phyloP scores from a whole-genome alignment of 495 filamentous ascomycete genomes.

The Hypoxylon cercidicola region DNA sequence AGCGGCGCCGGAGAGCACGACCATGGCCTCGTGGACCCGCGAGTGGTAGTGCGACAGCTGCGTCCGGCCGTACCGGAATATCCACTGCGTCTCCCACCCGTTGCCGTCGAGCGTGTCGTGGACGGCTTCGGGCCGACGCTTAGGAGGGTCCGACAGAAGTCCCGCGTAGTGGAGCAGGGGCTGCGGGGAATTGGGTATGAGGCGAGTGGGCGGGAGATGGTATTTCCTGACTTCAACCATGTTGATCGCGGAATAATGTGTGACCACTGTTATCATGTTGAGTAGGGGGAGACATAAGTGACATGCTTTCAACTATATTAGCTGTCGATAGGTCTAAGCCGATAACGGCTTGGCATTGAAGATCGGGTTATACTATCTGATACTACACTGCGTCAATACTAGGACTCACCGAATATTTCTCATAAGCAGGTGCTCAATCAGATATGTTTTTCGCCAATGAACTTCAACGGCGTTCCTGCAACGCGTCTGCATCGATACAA shows the following conservation, averaged over 20 bases:
- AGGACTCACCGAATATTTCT: too few species aligned
- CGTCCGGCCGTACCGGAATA: slow-evolving; percentile 5
- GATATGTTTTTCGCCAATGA: too few species aligned
- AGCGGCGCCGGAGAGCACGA: slow-evolving; percentile 8
- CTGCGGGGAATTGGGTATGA: slow-evolving; percentile 15
- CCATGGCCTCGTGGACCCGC: slow-evolving; percentile 13
- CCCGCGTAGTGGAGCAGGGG: slow-evolving; percentile 9
- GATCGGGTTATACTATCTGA: too few species aligned
- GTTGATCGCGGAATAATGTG: background rate
- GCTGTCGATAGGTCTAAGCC: too few species aligned
- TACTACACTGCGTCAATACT: too few species aligned
- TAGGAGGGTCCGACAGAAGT: background rate
- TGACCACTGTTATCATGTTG: too few species aligned
- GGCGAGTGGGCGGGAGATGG: slow-evolving; percentile 6
- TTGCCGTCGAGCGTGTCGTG: slow-evolving; percentile 8
- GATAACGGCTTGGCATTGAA: too few species aligned
- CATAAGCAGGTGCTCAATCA: too few species aligned
- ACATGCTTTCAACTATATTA: too few species aligned
- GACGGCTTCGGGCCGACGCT: background rate
- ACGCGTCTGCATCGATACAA: too few species aligned
- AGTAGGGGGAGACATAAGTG: too few species aligned
- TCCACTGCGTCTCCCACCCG: slow-evolving; percentile 11
- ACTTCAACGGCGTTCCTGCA: too few species aligned
- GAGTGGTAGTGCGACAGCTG: slow-evolving; percentile 10
- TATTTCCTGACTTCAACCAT: slow-evolving; percentile 10